Evolutionary conservation across 257 asterid genomes (phyloP).

Genomic region (Knoxia roxburghii): DNA sequence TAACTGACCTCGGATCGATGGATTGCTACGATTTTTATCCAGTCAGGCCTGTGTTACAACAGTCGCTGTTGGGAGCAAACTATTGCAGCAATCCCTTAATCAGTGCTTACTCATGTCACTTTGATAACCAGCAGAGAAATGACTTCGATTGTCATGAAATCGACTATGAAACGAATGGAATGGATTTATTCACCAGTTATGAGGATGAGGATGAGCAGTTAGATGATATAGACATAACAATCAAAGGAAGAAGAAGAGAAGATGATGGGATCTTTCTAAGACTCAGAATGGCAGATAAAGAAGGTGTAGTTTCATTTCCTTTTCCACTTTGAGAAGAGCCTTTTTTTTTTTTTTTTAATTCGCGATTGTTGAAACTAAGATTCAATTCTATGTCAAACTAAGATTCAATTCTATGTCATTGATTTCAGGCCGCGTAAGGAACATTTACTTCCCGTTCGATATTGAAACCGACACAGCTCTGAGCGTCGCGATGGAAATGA

Average conservation of each 20-base stretch:
- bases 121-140: constrained; percentile 43
- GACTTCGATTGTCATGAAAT: constrained; percentile 34
- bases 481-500: constrained; percentile 85
- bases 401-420: background rate
- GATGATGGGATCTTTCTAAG: constrained; percentile 64
- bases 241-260: constrained; percentile 60
- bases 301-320: constrained; percentile 39
- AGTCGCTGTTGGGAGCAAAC: constrained; percentile 43
- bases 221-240: constrained; percentile 52
- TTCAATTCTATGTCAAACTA: background rate
- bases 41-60: constrained; percentile 37
- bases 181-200: constrained; percentile 44
- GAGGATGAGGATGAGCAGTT: constrained; percentile 50
- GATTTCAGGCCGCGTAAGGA: constrained; percentile 66
- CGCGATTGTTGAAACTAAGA: background rate
- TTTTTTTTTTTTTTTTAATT: background rate
- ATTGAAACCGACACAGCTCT: constrained; percentile 62
- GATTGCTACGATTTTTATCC: constrained; percentile 41
- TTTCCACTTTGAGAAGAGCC: constrained; percentile 9
- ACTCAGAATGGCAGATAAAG: constrained; percentile 79
- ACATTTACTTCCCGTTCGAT: constrained; percentile 80
- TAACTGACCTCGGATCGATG: constrained; percentile 36
- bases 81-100: constrained; percentile 41
- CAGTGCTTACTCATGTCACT: constrained; percentile 45
- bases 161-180: constrained; percentile 44